These are phyloP conservation scores for Scenedesmus sp. DNA, from an alignment of 163 green algal genomes.

Conservation along the genomic window DNA sequence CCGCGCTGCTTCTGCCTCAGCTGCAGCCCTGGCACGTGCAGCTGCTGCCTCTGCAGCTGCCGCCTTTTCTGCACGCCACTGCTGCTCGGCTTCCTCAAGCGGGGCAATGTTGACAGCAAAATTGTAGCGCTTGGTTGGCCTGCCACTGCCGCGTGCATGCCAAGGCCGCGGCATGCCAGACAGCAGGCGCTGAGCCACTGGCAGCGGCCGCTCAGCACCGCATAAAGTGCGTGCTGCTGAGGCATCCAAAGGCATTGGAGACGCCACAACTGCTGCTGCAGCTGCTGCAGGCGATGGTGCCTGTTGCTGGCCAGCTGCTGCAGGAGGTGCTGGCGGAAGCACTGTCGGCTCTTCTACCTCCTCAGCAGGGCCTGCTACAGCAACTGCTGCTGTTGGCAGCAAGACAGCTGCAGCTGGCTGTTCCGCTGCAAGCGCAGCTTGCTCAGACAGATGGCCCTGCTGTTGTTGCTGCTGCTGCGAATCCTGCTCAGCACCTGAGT, in stretches of 20 bases:
- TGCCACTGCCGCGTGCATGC: background rate
- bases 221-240: background rate
- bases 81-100: slow-evolving; percentile 14
- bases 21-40: background rate
- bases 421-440: background rate
- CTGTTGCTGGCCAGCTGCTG: slow-evolving; percentile 20
- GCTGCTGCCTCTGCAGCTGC: slow-evolving; percentile 29
- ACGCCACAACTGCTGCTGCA: background rate
- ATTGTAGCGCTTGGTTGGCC: slow-evolving; percentile 12
- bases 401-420: background rate
- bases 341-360: background rate
- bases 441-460: background rate
- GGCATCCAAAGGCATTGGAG: background rate
- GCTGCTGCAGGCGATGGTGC: background rate
- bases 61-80: background rate
- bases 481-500: background rate
- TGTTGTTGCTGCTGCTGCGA: background rate
- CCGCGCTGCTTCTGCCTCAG: background rate
- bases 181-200: background rate
- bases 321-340: background rate
- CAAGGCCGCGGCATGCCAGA: slow-evolving; percentile 18
- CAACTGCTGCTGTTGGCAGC: background rate
- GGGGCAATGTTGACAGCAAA: background rate
- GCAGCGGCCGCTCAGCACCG: background rate
- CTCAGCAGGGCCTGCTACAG: background rate